A percentile compares a stretch with the other conserved stretches of the same genome.
Evolutionary conservation across 169 alveolate genomes (phyloP).

Genomic region (Plasmodium ovale): DNA sequence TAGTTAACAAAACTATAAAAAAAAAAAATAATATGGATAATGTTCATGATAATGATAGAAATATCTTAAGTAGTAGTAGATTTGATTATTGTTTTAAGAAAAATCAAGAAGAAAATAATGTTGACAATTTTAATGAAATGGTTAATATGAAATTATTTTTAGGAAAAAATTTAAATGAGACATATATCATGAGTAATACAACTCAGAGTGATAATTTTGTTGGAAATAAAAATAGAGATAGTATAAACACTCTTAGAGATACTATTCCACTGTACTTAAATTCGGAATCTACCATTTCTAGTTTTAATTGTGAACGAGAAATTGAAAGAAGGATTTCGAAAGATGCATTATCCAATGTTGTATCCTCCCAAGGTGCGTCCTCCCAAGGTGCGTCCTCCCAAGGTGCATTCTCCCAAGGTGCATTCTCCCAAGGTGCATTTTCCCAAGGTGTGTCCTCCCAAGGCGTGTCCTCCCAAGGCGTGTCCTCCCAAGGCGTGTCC

Average conservation of each 20-base stretch:
- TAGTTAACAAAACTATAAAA: constrained; percentile 34
- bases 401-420: too few relatives aligned
- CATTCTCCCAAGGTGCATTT: too few relatives aligned
- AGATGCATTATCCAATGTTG: too few relatives aligned
- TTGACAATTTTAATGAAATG: background rate
- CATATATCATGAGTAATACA: constrained; percentile 55
- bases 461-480: too few relatives aligned
- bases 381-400: too few relatives aligned
- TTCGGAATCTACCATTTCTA: constrained; percentile 61
- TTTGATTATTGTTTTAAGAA: constrained; percentile 7
- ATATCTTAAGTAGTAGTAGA: background rate
- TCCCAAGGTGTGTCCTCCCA: too few relatives aligned
- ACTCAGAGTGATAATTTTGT: constrained; percentile 39
- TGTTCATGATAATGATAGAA: constrained; percentile 6
- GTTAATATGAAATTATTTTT: background rate
- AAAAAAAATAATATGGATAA: background rate
- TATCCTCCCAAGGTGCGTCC: too few relatives aligned
- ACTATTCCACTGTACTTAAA: constrained; percentile 37
- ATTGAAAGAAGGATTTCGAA: constrained; percentile 8
- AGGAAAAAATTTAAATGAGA: constrained; percentile 18
- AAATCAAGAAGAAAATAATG: background rate
- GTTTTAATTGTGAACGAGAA: constrained; percentile 56
- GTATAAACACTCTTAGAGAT: constrained; percentile 40
- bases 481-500: too few relatives aligned
- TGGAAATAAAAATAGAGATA: constrained; percentile 25